Conservation (phyloP, 2,329 filamentous ascomycete genomes). For the Stagonosporopsis tanaceti region DNA sequence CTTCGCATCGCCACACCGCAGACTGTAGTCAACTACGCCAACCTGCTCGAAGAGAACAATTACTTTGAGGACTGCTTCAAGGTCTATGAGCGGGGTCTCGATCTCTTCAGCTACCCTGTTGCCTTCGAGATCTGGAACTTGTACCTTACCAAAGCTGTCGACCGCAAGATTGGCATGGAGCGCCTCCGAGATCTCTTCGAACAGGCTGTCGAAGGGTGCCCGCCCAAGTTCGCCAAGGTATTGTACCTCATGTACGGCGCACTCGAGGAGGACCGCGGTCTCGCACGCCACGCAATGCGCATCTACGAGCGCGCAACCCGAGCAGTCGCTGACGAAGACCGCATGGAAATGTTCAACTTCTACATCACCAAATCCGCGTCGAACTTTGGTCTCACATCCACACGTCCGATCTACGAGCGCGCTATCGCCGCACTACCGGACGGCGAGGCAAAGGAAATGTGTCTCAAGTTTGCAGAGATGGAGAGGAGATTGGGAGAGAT, state of each 20-base stretch:
- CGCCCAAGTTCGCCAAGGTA: slow-evolving; percentile 93
- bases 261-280: slow-evolving; percentile 91
- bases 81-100: slow-evolving; percentile 91
- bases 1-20: slow-evolving; percentile 97
- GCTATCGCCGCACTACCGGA: slow-evolving; percentile 95
- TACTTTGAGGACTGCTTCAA: slow-evolving; percentile 99
- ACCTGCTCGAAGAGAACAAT: slow-evolving; percentile 89
- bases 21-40: slow-evolving; percentile 98
- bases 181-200: slow-evolving; percentile 94
- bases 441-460: slow-evolving; percentile 94
- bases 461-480: slow-evolving; percentile 98
- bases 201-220: slow-evolving; percentile 93
- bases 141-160: slow-evolving; percentile 95
- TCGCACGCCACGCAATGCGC: slow-evolving; percentile 96
- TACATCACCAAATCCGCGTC: slow-evolving; percentile 99
- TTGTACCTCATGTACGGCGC: slow-evolving; percentile 99
- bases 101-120: slow-evolving; percentile 98
- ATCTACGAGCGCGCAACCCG: slow-evolving; percentile 98
- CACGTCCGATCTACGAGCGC: slow-evolving; percentile 92
- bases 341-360: slow-evolving; percentile 98
- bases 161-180: slow-evolving; percentile 95
- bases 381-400: slow-evolving; percentile 96
- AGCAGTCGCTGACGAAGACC: slow-evolving; percentile 92
- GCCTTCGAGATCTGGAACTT: slow-evolving; percentile 99
- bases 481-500: slow-evolving; percentile 91